Evolutionary conservation across 805 yeast genomes (phyloP).

Genomic region (Pichia membranifaciens): DNA sequence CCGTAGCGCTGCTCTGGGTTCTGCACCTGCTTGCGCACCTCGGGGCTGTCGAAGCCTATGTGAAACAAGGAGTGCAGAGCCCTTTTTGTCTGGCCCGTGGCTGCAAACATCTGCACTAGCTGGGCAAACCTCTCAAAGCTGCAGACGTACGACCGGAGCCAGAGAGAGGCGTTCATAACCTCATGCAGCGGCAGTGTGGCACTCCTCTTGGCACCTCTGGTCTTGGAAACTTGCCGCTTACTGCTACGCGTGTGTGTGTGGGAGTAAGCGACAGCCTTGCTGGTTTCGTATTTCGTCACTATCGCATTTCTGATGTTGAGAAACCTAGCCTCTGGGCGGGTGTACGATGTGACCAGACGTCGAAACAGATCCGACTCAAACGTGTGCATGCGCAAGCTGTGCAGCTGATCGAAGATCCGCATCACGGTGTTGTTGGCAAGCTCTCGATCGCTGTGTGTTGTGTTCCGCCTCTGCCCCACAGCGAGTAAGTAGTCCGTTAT

Average conservation of each 20-base stretch:
- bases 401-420: slow-evolving; percentile 17
- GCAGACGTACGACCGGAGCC: slow-evolving; percentile 4
- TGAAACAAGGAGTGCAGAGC: slow-evolving; percentile 1
- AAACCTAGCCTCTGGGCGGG: not conserved
- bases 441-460: not conserved
- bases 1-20: slow-evolving; percentile 6
- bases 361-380: slow-evolving; percentile 11
- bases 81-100: slow-evolving; percentile 6
- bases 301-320: slow-evolving; percentile 6
- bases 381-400: slow-evolving; percentile 10
- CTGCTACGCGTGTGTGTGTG: not conserved
- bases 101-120: slow-evolving; percentile 9
- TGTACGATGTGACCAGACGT: slow-evolving; percentile 6
- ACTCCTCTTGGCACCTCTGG: not conserved
- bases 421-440: slow-evolving; percentile 1
- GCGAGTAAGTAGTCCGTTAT: not conserved
- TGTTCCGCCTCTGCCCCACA: not conserved
- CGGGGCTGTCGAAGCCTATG: not conserved
- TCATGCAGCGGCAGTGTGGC: not conserved
- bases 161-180: not conserved
- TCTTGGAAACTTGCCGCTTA: not conserved
- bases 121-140: slow-evolving; percentile 11
- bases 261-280: not conserved
- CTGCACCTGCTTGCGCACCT: slow-evolving; percentile 1
- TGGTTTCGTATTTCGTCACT: slow-evolving; percentile 3